Evolutionary conservation across 495 filamentous ascomycete genomes (phyloP).

Genomic region (Sordaria brevicollis): DNA sequence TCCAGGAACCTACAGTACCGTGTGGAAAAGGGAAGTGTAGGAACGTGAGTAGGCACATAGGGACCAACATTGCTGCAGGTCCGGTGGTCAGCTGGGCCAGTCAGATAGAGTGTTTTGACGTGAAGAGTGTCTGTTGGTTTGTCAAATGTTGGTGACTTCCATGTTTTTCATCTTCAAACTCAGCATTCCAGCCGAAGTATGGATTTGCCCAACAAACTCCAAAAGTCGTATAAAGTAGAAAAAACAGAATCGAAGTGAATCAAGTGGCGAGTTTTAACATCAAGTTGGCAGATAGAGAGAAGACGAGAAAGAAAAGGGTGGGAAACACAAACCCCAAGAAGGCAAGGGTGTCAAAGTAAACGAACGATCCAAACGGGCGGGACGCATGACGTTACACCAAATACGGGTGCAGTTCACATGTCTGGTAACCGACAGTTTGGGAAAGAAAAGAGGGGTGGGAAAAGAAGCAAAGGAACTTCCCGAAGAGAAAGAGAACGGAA

Average conservation of each 20-base stretch:
- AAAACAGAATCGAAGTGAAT: neutral
- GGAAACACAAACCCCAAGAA: neutral
- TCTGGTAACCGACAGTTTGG: neutral
- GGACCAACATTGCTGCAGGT: neutral
- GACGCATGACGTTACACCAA: neutral
- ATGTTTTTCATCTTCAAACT: neutral
- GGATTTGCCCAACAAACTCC: neutral
- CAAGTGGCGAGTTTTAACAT: neutral
- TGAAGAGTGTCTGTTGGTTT: neutral
- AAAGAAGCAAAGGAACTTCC: neutral
- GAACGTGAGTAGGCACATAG: neutral
- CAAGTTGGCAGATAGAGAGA: neutral
- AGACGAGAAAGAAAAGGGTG: neutral
- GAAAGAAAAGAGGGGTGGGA: neutral
- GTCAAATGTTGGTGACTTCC: neutral
- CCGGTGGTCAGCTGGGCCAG: neutral
- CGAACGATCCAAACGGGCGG: neutral
- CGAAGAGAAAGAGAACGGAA: neutral
- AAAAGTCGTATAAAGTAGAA: neutral
- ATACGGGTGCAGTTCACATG: neutral
- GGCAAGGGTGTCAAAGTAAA: no score
- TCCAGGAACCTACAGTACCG: neutral
- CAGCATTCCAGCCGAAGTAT: neutral
- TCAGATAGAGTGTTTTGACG: neutral
- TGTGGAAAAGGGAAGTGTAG: neutral